Evolutionary conservation across 2,329 filamentous ascomycete genomes (phyloP).

Genomic region (Lithohypha guttulata): DNA sequence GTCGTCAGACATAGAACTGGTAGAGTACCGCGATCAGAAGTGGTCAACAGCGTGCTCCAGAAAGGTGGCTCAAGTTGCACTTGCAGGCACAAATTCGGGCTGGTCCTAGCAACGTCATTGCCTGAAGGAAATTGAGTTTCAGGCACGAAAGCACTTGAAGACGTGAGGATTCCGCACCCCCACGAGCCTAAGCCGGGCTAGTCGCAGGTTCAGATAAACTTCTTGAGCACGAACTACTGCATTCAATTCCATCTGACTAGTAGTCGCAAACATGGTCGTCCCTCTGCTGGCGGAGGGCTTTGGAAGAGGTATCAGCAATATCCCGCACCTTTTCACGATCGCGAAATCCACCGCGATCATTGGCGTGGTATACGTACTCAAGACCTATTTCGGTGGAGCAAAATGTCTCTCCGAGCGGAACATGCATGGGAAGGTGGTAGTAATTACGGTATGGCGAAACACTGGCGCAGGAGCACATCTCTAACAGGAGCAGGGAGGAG

Average conservation of each 20-base stretch:
- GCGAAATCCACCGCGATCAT: conserved; percentile 45
- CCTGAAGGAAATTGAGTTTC: conserved; percentile 2
- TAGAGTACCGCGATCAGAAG: no score
- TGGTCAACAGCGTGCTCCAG: no score
- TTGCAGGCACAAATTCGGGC: not conserved
- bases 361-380: conserved; percentile 47
- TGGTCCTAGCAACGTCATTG: not conserved
- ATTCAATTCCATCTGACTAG: not conserved
- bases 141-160: not conserved
- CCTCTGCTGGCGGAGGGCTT: conserved; percentile 46
- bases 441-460: conserved; percentile 75
- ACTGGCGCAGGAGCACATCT: not conserved
- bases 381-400: conserved; percentile 68
- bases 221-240: not conserved
- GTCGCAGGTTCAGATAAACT: not conserved
- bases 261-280: conserved; percentile 49
- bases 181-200: no score
- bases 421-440: conserved; percentile 87
- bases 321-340: conserved; percentile 44
- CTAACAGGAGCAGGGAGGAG: conserved; percentile 54
- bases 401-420: conserved; percentile 64
- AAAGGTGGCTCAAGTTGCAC: no score
- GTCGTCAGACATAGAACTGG: no score
- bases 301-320: conserved; percentile 42
- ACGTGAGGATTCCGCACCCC: no score